A percentile compares a stretch with the other conserved stretches of the same genome.
Conservation (phyloP, 441 rosid genomes). For the Euphorbia celastroides region DNA sequence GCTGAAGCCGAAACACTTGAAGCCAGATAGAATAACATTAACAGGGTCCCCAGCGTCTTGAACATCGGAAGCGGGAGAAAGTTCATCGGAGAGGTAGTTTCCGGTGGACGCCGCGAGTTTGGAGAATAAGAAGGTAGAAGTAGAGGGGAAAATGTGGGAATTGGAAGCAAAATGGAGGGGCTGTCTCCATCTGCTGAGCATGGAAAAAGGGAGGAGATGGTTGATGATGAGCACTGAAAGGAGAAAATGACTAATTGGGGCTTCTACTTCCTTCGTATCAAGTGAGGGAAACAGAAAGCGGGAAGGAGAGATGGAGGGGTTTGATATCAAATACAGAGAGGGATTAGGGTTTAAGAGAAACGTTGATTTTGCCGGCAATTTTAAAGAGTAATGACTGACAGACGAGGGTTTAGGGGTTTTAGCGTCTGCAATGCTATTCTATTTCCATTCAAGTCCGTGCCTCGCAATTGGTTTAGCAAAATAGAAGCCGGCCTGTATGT, state of each 20-base stretch:
- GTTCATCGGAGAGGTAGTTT: slow-evolving; percentile 28
- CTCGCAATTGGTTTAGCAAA: no score
- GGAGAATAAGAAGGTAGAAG: slow-evolving; percentile 30
- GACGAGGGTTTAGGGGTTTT: background rate
- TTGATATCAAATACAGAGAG: background rate
- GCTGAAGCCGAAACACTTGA: slow-evolving; percentile 41
- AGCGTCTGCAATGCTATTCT: no score
- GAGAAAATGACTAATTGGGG: no score
- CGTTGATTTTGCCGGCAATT: slow-evolving; percentile 9
- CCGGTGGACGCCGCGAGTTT: slow-evolving; percentile 37
- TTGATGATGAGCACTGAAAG: background rate
- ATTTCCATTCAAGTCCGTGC: no score
- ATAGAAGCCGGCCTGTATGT: no score
- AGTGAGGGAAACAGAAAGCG: background rate
- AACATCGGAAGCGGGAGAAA: slow-evolving; percentile 8
- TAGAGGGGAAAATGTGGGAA: slow-evolving; percentile 25
- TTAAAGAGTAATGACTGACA: background rate
- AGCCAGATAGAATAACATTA: slow-evolving; percentile 33
- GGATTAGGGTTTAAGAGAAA: slow-evolving; percentile 9
- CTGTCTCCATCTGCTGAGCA: slow-evolving; percentile 44
- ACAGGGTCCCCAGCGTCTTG: slow-evolving; percentile 27
- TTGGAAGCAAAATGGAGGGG: slow-evolving; percentile 25
- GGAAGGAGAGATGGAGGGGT: background rate
- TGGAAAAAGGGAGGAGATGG: slow-evolving; percentile 21
- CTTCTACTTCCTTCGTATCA: no score